Base-by-base conservation (phyloP, 2,329 filamentous ascomycete genomes). In the Lasiodiplodia gonubiensis region DNA sequence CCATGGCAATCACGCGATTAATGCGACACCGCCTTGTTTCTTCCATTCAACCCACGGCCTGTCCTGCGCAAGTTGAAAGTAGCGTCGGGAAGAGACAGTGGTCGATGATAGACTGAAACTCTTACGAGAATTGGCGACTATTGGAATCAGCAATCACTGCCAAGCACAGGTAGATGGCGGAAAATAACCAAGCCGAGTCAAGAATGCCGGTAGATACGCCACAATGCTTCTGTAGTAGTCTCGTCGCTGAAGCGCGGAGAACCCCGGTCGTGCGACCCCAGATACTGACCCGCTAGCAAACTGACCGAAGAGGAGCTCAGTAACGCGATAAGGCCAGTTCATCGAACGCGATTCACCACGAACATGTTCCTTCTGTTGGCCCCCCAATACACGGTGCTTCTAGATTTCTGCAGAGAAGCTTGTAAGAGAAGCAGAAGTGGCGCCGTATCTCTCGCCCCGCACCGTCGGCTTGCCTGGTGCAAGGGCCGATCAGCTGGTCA, bases 241-340 rank as follows among this genome's bases (percentile, higher is more conserved):
- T 60, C 16, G 27, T 33, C 27, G 37, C 18, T 61, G 25, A 27
- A 37, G 23, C 39, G 57, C 59, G 42, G 59, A 63, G n/a, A 25
- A 63, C 59, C 59, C 59, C 59, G 59, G 59, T 33, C 59, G 59
- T 63, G 59, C 59, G 35, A 51, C 59, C 59, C 59, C 59, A 63
- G 59, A 63, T 51, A 51, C 25, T 23, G 39, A n/a, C 27, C 8
- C 27, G 39, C 39, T 27, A 18, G 35, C n/a, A 21, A 42, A 59
- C 23, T 35, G 23, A 25, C 35, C n/a, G 2, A 12, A 59, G 2
- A 21, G 21, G 14, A 55, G 18, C 30, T 30, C 35, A 11, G 30
- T 18, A 37, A 39, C 21, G 33, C n/a, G 21, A 14, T 14, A 46
- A 21, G 42, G 18, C n/a, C 18, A 11, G 7, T 42, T 42, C 16